Evolutionary conservation across 2,329 filamentous ascomycete genomes (phyloP), one percentile per base, ranked within the genome.

Genomic region (Orbilia javanica): DNA sequence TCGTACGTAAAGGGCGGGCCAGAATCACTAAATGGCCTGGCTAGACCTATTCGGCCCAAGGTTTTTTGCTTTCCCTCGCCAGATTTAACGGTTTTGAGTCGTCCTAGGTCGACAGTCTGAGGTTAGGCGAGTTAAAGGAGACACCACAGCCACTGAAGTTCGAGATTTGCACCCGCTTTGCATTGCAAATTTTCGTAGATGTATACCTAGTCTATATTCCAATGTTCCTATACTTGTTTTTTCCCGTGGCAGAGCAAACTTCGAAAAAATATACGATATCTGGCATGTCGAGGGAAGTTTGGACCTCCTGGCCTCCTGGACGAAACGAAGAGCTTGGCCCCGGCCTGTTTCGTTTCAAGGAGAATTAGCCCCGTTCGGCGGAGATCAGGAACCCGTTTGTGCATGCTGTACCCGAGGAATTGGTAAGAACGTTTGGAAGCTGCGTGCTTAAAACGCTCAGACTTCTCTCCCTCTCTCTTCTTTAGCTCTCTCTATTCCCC

Each of bases 401-500:
- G 74, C 67, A 71, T 78, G 74, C 55, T 78, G 67, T 68, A 78
- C 74, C 74, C 74, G 74, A 78, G 74, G 67, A 72, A 78, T 68
- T 72, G 74, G 74, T 63, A 72, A 68, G 57, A 78, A 67, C 60
- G 62, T 66, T 77, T 70, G 55, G 52, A 57, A 66, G 25, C 55
- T 52, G 25, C 39, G 62, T 60, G 53, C 46, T 52, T 25, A 53
- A 52, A 71, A 39, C 52, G 70, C 70, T 74, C 70, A 62, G 70
- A 53, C 62, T 42, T 42, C 34, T 53, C 50, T 44, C 22, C 36
- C 22, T 10, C 29, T 42, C 22, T 31, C 42, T 52, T 8, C 27
- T 10, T 44, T 48, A 18, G 13, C 8, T 36, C 39, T 44, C 15
- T 44, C 39, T 15, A 13, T 44, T 42, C 39, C 20, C 39, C 50